Percentiles rank a stretch among this genome's conserved stretches.
These are phyloP conservation scores for Backusella tuberculispora DNA, from an alignment of 192 early-diverging fungal species.

Conservation along the genomic window DNA sequence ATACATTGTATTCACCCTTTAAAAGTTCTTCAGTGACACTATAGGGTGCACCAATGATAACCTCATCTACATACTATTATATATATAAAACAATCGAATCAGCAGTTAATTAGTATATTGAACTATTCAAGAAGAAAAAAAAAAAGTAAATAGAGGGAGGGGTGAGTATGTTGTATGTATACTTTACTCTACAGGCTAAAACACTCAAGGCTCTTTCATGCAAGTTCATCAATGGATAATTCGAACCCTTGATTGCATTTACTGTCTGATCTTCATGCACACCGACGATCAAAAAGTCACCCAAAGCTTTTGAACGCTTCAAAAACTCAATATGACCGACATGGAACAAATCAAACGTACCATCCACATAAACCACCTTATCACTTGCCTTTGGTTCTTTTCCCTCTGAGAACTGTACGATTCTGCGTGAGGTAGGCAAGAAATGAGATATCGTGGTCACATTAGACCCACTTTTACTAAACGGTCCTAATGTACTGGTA, in stretches of 20 bases:
- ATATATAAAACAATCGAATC: neutral
- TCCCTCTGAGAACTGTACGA: slow-evolving; percentile 90
- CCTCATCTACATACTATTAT: slow-evolving; percentile 88
- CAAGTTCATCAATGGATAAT: slow-evolving; percentile 94
- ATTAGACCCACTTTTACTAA: slow-evolving; percentile 69
- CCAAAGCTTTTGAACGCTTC: slow-evolving; percentile 79
- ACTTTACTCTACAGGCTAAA: slow-evolving; percentile 85
- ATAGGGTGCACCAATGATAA: slow-evolving; percentile 91
- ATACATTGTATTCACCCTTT: slow-evolving; percentile 83
- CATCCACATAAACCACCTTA: slow-evolving; percentile 92
- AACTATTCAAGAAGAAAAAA: neutral
- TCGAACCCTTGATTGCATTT: slow-evolving; percentile 83
- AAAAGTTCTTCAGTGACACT: slow-evolving; percentile 87
- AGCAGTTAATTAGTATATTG: neutral
- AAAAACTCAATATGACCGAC: slow-evolving; percentile 92
- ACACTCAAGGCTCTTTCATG: slow-evolving; percentile 93
- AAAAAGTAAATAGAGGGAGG: too few species aligned
- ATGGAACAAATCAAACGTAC: slow-evolving; percentile 98
- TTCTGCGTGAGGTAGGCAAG: slow-evolving; percentile 81
- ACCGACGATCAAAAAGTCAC: slow-evolving; percentile 92
- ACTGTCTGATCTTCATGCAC: slow-evolving; percentile 92
- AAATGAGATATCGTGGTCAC: slow-evolving; percentile 79
- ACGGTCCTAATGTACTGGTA: slow-evolving; percentile 61
- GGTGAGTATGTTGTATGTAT: too few species aligned
- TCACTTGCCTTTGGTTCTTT: slow-evolving; percentile 76